These are phyloP conservation scores for Volvox reticuliferus DNA, from an alignment of 139 green algal species.

Conservation along the genomic window DNA sequence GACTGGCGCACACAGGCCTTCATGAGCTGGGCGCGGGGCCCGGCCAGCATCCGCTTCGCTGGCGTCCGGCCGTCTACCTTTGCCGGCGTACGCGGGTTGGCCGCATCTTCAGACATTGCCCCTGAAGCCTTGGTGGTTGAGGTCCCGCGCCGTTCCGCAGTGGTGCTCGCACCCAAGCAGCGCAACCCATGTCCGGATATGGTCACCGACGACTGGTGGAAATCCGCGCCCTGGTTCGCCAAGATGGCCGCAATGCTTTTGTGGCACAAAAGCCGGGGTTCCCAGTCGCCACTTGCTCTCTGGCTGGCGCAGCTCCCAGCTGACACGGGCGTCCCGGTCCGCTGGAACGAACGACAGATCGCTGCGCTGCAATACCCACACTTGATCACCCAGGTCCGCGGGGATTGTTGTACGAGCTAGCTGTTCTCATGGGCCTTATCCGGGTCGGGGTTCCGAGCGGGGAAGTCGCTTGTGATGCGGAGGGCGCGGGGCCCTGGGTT, in stretches of 20 bases:
- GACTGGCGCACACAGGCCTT: constrained; percentile 48
- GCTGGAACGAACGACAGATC: constrained; percentile 75
- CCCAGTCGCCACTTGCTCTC: constrained; percentile 49
- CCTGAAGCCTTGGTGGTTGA: constrained; percentile 73
- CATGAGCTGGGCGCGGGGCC: constrained; percentile 49
- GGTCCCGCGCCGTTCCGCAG: constrained; percentile 65
- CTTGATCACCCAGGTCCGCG: constrained; percentile 65
- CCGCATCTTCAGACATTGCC: constrained; percentile 58
- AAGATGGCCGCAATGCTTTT: constrained; percentile 84
- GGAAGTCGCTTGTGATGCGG: too few relatives aligned
- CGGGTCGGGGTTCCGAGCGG: too few relatives aligned
- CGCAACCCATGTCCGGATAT: constrained; percentile 64
- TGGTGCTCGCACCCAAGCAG: constrained; percentile 77
- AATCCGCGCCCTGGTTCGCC: constrained; percentile 72
- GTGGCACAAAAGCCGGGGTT: constrained; percentile 65
- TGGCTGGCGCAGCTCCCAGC: constrained; percentile 82
- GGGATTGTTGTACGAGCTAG: too few relatives aligned
- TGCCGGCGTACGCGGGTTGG: constrained; percentile 68
- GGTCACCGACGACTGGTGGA: constrained; percentile 66
- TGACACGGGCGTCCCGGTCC: constrained; percentile 72
- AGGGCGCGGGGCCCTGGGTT: too few relatives aligned
- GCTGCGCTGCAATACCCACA: constrained; percentile 75
- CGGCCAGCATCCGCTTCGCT: too few relatives aligned
- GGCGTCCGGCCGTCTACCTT: constrained; percentile 57
- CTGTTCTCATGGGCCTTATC: too few relatives aligned